A percentile compares a stretch with the other conserved stretches of the same genome.
Conservation (phyloP, 225 moss, liverwort and hornwort species). For the Climacium dendroides region DNA sequence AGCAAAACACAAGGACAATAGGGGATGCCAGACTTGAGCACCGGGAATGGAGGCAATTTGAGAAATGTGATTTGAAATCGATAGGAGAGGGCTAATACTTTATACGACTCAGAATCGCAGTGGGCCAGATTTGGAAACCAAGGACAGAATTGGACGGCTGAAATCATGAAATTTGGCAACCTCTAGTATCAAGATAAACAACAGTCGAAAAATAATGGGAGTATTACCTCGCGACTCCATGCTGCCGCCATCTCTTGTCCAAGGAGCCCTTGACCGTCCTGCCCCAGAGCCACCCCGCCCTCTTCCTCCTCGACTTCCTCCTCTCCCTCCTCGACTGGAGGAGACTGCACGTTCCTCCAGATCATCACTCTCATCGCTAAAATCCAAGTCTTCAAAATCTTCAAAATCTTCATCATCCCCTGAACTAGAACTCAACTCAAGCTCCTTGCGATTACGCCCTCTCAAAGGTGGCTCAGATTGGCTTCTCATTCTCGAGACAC, state of each 20-base stretch:
- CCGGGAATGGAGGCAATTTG: neutral
- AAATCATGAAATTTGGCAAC: neutral
- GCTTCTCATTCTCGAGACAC: slow-evolving; percentile 9
- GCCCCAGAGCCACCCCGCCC: slow-evolving; percentile 18
- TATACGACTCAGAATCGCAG: neutral
- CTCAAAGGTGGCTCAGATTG: slow-evolving; percentile 18
- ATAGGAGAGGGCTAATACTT: neutral
- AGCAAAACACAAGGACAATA: neutral
- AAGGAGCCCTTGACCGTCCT: slow-evolving; percentile 23
- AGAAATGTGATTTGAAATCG: neutral
- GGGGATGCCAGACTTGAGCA: neutral
- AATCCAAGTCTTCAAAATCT: slow-evolving; percentile 17
- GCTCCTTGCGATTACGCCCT: slow-evolving; percentile 1
- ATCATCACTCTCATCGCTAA: slow-evolving; percentile 4
- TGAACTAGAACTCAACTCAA: slow-evolving; percentile 20
- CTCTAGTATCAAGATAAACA: neutral
- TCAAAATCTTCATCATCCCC: slow-evolving; percentile 20
- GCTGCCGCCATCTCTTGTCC: slow-evolving; percentile 14
- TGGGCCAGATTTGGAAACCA: neutral
- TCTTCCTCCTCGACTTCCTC: slow-evolving; percentile 13
- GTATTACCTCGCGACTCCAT: slow-evolving; percentile 22
- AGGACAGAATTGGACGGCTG: neutral
- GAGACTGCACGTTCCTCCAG: slow-evolving; percentile 11
- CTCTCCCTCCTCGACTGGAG: slow-evolving; percentile 22
- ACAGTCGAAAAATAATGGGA: neutral